These are phyloP conservation scores for Solanum ossicruentum DNA, from an alignment of 257 asterid genomes.

Conservation along the genomic window DNA sequence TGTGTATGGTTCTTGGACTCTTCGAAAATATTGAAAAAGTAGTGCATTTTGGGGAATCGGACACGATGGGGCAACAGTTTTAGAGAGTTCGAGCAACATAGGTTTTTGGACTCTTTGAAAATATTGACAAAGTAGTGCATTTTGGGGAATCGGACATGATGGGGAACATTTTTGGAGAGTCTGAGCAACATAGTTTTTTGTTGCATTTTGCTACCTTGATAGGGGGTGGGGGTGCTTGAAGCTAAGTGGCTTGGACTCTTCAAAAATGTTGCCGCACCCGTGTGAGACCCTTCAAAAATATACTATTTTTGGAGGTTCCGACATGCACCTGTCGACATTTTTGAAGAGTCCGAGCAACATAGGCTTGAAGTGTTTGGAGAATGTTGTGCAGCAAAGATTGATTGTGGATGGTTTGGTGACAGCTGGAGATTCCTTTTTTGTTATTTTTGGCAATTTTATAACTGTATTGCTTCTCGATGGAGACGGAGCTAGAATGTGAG, in stretches of 20 bases:
- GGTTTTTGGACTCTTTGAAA: background rate
- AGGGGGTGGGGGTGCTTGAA: no score
- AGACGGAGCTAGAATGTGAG: background rate
- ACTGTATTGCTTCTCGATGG: background rate
- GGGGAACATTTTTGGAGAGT: background rate
- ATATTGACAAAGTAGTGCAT: background rate
- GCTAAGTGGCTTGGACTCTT: no score
- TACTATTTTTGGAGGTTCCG: no score
- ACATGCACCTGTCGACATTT: no score
- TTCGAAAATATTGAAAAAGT: background rate
- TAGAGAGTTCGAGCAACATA: background rate
- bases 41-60: background rate
- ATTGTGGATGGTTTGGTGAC: background rate
- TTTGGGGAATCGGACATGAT: background rate
- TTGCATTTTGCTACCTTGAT: background rate
- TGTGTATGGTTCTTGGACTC: background rate
- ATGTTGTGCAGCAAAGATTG: background rate
- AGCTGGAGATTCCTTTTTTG: background rate
- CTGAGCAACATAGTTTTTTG: background rate
- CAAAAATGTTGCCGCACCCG: no score
- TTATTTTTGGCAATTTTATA: background rate
- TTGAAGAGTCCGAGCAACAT: no score
- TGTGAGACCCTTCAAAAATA: no score
- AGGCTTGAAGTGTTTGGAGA: background rate
- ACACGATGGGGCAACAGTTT: background rate